Percentiles rank a stretch among this genome's conserved stretches.
Evolutionary conservation across 306 rosid genomes (phyloP).

Genomic region (Luffa aegyptiaca): DNA sequence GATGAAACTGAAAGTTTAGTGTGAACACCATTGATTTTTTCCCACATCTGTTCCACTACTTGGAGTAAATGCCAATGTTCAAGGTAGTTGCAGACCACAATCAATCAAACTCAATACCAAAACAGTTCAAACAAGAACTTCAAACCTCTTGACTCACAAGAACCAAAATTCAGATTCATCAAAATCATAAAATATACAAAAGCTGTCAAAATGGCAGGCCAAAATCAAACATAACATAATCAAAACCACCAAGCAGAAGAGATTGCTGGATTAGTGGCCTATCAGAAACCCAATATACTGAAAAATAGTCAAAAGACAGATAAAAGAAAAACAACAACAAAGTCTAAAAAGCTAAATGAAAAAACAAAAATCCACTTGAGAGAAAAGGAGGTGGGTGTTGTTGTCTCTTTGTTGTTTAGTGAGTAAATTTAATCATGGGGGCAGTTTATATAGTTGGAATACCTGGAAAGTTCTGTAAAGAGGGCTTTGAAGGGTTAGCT

Average conservation of each 20-base stretch:
- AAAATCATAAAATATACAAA: neutral
- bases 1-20: neutral
- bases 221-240: neutral
- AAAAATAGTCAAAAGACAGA: neutral
- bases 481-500: neutral
- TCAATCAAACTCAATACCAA: neutral
- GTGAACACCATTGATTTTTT: neutral
- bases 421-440: neutral
- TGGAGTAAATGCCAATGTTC: neutral
- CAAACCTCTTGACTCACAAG: neutral
- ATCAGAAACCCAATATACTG: neutral
- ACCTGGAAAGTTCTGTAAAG: slow-evolving; percentile 7
- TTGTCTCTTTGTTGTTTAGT: neutral
- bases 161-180: neutral
- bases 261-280: neutral
- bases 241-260: neutral
- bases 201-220: neutral
- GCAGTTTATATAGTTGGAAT: slow-evolving; percentile 7
- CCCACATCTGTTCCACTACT: neutral
- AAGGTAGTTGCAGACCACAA: neutral
- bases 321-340: neutral
- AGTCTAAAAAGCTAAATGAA: neutral
- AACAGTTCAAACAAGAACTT: neutral
- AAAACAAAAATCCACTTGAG: neutral
- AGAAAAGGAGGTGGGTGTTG: slow-evolving; percentile 5